Conservation (phyloP, 345 rosid genomes). For the Salix viminalis region DNA sequence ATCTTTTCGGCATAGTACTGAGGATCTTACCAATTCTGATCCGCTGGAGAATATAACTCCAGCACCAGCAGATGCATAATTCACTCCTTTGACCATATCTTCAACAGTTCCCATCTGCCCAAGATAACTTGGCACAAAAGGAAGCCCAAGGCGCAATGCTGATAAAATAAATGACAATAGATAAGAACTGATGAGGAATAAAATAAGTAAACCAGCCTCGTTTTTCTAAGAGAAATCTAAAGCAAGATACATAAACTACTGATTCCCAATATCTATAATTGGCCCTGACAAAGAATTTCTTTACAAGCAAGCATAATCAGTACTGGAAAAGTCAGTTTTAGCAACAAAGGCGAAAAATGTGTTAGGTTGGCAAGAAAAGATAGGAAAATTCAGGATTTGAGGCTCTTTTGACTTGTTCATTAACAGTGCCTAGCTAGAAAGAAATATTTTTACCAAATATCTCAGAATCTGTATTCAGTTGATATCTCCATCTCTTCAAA, state of each 20-base stretch:
- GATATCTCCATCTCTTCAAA: background rate
- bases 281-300: background rate
- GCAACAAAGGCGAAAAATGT: background rate
- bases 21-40: constrained; percentile 59
- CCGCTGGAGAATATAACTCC: constrained; percentile 85
- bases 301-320: background rate
- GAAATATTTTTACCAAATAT: background rate
- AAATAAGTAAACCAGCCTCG: background rate
- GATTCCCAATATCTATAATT: background rate
- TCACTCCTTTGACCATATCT: constrained; percentile 72
- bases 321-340: background rate
- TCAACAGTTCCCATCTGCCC: constrained; percentile 57
- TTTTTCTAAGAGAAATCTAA: background rate
- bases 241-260: background rate
- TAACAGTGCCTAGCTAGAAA: background rate
- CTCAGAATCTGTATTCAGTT: background rate
- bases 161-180: constrained; percentile 12
- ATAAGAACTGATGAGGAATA: background rate
- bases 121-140: constrained; percentile 82
- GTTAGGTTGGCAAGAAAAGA: background rate
- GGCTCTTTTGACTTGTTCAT: too few relatives aligned
- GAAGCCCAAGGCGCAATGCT: constrained; percentile 74
- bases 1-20: background rate
- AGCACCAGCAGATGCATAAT: constrained; percentile 85
- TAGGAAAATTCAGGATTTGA: background rate